phyloP scores from a whole-genome alignment of 805 yeast genomes.

The Scheffersomyces ergatensis region DNA sequence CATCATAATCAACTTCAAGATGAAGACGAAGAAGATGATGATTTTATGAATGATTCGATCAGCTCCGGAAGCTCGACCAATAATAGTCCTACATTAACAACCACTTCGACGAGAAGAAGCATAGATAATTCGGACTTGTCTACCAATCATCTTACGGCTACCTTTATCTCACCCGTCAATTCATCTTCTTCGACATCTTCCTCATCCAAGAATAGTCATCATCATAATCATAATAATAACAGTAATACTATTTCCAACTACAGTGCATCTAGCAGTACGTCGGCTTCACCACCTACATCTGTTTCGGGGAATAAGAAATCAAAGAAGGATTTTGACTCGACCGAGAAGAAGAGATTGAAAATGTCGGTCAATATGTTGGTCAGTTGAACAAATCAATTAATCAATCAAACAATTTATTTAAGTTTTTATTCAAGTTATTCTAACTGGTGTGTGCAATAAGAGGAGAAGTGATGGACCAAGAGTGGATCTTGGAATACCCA shows the following conservation, averaged over 20 bases:
- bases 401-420: too few relatives aligned
- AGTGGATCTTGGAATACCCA: too few relatives aligned
- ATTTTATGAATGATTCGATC: not conserved
- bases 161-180: not conserved
- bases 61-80: not conserved
- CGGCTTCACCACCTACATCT: not conserved
- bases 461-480: too few relatives aligned
- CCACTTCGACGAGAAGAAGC: not conserved
- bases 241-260: not conserved
- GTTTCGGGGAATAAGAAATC: not conserved
- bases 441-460: too few relatives aligned
- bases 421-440: too few relatives aligned
- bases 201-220: not conserved
- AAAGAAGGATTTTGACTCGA: slow-evolving; percentile 17
- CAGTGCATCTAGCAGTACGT: slow-evolving; percentile 3
- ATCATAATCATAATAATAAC: not conserved
- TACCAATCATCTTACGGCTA: not conserved
- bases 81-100: not conserved
- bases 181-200: not conserved
- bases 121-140: not conserved
- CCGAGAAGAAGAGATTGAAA: slow-evolving; percentile 31
- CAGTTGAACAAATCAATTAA: too few relatives aligned
- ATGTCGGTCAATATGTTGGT: slow-evolving; percentile 43
- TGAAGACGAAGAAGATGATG: not conserved
- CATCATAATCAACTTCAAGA: not conserved